Evolutionary conservation across 202 grass and related monocot genomes (phyloP).

Genomic region (Schoenoplectus tabernaemontani): DNA sequence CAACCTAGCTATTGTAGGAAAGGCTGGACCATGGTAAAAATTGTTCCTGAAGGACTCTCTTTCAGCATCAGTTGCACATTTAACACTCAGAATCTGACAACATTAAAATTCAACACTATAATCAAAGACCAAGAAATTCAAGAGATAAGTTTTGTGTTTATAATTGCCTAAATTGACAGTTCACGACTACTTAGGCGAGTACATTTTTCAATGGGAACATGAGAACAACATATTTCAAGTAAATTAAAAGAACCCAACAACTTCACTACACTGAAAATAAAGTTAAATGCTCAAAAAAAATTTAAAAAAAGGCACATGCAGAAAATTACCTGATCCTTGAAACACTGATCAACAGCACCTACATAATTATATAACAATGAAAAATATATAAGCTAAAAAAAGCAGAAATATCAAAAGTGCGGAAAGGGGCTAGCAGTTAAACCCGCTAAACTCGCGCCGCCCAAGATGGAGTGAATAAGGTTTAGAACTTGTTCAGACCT

Average conservation of each 20-base stretch:
- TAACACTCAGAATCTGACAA: slow-evolving; percentile 52
- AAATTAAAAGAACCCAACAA: not conserved
- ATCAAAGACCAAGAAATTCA: not conserved
- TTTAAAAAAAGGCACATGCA: not conserved
- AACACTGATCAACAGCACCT: slow-evolving; percentile 56
- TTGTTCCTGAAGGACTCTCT: slow-evolving; percentile 41
- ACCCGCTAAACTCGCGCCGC: too few species aligned
- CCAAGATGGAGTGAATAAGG: not conserved
- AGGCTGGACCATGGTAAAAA: slow-evolving; percentile 75
- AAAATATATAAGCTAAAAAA: not conserved
- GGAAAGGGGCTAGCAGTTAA: not conserved
- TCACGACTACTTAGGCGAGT: not conserved
- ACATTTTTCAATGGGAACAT: not conserved
- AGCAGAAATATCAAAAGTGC: not conserved
- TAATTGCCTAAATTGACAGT: not conserved
- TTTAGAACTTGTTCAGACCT: slow-evolving; percentile 35
- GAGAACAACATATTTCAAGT: not conserved
- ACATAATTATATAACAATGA: slow-evolving; percentile 15
- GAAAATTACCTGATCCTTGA: slow-evolving; percentile 56
- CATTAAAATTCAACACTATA: not conserved
- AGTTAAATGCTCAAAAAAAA: not conserved
- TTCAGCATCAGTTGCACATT: slow-evolving; percentile 41
- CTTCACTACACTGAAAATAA: not conserved
- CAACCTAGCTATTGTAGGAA: slow-evolving; percentile 73
- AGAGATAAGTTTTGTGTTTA: slow-evolving; percentile 9